Evolutionary conservation across 2,329 filamentous ascomycete species (phyloP).

Genomic region (Pseudogymnoascus sp.): DNA sequence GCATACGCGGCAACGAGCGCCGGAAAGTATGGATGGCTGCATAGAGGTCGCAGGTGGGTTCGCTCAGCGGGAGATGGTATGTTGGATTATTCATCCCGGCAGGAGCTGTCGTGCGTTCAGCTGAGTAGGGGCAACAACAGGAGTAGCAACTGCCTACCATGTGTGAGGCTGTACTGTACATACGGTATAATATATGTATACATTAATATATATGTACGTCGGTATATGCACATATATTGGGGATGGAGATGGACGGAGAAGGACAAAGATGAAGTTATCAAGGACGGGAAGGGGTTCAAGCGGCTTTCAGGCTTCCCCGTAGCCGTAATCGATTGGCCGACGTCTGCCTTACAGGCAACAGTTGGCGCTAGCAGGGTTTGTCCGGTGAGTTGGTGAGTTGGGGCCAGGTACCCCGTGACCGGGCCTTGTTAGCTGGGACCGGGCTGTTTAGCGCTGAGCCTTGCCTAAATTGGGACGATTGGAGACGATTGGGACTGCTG

Average conservation of each 20-base stretch:
- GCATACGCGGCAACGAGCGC: background rate
- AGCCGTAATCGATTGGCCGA: background rate
- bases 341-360: slow-evolving; percentile 4
- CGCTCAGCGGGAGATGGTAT: background rate
- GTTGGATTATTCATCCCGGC: background rate
- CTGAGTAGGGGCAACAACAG: background rate
- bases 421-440: background rate
- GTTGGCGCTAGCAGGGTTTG: background rate
- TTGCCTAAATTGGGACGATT: background rate
- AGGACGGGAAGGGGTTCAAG: background rate
- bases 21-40: slow-evolving; percentile 1
- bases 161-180: background rate
- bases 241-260: background rate
- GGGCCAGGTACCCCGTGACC: slow-evolving; percentile 6
- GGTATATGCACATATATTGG: background rate
- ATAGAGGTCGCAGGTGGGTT: background rate
- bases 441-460: background rate
- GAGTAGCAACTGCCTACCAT: background rate
- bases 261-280: background rate
- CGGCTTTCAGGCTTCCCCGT: background rate
- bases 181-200: background rate
- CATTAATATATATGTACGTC: background rate
- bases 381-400: background rate
- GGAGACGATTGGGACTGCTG: background rate
- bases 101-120: background rate